Evolutionary conservation across 139 green algal species (phyloP).

Genomic region (Haematococcus sp.): DNA sequence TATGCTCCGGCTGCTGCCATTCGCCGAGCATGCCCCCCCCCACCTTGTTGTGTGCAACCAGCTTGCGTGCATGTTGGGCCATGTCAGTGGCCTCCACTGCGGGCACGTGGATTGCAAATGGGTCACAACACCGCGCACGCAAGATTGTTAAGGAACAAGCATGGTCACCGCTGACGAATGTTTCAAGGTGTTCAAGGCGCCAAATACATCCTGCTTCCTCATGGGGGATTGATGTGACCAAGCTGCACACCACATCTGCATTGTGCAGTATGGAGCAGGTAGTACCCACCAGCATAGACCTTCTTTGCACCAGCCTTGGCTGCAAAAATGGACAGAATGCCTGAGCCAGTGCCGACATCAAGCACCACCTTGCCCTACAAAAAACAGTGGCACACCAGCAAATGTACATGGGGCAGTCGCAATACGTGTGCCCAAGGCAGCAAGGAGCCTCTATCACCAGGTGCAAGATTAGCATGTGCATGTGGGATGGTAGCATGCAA

Average conservation of each 20-base stretch:
- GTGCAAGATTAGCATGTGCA: too few relatives aligned
- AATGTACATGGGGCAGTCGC: too few relatives aligned
- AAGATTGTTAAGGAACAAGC: background rate
- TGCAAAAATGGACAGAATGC: constrained; percentile 96
- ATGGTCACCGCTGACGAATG: background rate
- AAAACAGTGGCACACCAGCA: too few relatives aligned
- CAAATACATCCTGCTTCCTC: too few relatives aligned
- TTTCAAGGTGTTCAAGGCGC: background rate
- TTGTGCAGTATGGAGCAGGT: too few relatives aligned
- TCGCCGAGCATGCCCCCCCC: background rate
- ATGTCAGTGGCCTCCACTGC: constrained; percentile 96
- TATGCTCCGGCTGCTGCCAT: background rate
- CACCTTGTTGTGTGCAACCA: constrained; percentile 86
- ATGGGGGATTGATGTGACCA: too few relatives aligned
- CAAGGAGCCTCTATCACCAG: too few relatives aligned
- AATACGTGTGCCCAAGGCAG: too few relatives aligned
- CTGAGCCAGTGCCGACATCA: constrained; percentile 94
- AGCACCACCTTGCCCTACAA: constrained; percentile 74
- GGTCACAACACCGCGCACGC: background rate
- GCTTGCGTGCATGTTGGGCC: constrained; percentile 72
- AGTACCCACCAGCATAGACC: constrained; percentile 18
- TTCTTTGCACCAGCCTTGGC: constrained; percentile 76
- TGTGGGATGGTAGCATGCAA: background rate
- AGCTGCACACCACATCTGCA: too few relatives aligned
- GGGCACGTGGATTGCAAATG: constrained; percentile 31